Conservation (phyloP, 805 yeast species). For the Yamadazyma takamatsuzukensis region DNA sequence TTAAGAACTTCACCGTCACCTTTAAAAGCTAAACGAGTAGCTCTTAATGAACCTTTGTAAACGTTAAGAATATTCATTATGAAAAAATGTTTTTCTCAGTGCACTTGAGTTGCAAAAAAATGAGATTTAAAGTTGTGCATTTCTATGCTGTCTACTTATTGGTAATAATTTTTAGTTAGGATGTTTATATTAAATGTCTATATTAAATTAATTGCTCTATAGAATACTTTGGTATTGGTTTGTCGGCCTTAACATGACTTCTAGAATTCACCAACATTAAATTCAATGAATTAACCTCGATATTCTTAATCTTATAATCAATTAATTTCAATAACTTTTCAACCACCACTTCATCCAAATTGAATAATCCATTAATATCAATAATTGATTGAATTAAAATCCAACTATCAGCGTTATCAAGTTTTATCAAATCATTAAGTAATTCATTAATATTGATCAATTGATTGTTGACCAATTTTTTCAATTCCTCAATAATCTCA, state of each 20-base stretch:
- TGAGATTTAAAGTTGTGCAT: too few species aligned
- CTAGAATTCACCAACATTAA: conserved; percentile 39
- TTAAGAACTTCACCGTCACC: conserved; percentile 45
- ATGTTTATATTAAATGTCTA: too few species aligned
- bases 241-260: conserved; percentile 22
- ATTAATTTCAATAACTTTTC: conserved; percentile 43
- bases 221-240: conserved; percentile 52
- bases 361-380: conserved; percentile 71
- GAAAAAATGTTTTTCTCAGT: too few species aligned
- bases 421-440: conserved; percentile 29
- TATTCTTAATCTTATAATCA: conserved; percentile 42
- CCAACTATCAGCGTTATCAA: conserved; percentile 53
- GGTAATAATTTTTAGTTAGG: too few species aligned
- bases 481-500: conserved; percentile 51
- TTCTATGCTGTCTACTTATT: too few species aligned
- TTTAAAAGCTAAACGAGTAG: conserved; percentile 58
- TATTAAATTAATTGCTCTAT: conserved; percentile 36
- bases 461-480: conserved; percentile 22
- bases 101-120: too few species aligned
- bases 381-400: conserved; percentile 60
- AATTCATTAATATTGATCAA: conserved; percentile 33
- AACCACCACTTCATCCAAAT: conserved; percentile 42
- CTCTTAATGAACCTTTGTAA: conserved; percentile 62
- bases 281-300: conserved; percentile 40
- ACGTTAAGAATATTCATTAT: too few species aligned